Evolutionary conservation across 2,329 filamentous ascomycete species (phyloP).

Genomic region (Lomentospora prolificans): DNA sequence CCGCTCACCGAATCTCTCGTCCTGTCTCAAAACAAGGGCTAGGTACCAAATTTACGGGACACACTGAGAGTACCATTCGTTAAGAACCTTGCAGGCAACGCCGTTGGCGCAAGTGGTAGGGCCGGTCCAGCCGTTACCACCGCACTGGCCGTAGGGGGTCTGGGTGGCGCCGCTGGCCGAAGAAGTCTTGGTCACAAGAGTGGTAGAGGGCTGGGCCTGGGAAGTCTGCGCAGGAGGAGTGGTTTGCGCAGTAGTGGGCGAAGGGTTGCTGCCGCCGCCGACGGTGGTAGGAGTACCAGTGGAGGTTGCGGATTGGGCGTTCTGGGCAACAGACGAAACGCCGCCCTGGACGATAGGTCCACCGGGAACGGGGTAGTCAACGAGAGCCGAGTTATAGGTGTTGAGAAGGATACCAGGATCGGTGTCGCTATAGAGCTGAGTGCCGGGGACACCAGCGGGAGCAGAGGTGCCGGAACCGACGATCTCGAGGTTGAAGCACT

Average conservation of each 20-base stretch:
- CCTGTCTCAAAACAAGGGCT: too few species aligned
- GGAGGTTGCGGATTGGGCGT: slow-evolving; percentile 11
- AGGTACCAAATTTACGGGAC: not conserved
- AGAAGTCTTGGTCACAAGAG: slow-evolving; percentile 10
- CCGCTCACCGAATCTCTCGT: not conserved
- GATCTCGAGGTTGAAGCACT: slow-evolving; percentile 40
- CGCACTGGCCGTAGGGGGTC: slow-evolving; percentile 25
- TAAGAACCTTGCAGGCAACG: slow-evolving; percentile 25
- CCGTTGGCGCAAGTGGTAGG: slow-evolving; percentile 33
- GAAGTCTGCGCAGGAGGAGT: slow-evolving; percentile 1
- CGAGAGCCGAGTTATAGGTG: slow-evolving; percentile 17
- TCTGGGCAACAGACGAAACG: slow-evolving; percentile 12
- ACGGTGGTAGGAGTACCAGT: slow-evolving; percentile 12
- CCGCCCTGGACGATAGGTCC: slow-evolving; percentile 19
- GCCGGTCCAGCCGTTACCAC: slow-evolving; percentile 33
- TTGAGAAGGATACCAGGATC: slow-evolving; percentile 24
- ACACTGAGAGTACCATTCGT: slow-evolving; percentile 29
- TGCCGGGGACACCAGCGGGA: slow-evolving; percentile 11
- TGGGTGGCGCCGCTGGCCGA: not conserved
- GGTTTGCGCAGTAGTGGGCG: slow-evolving; percentile 6
- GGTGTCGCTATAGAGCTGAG: slow-evolving; percentile 17
- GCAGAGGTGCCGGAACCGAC: slow-evolving; percentile 31
- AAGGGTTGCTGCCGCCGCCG: slow-evolving; percentile 7
- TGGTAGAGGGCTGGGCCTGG: slow-evolving; percentile 8
- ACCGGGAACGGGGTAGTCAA: slow-evolving; percentile 22